phyloP scores from a whole-genome alignment of 257 asterid genomes.

The Solanum etuberosum region DNA sequence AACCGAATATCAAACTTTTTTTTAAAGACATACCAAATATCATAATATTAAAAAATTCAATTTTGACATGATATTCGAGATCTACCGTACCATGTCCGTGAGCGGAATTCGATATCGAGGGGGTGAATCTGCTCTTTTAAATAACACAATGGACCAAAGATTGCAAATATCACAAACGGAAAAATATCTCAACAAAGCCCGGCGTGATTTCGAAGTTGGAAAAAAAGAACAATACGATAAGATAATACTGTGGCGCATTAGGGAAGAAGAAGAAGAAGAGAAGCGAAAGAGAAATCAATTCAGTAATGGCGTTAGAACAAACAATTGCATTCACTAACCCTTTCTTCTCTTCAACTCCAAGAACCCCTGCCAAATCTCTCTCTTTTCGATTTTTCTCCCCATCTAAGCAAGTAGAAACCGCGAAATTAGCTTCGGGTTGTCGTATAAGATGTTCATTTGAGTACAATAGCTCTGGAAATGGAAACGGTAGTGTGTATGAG shows the following conservation, averaged over 20 bases:
- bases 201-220: neutral
- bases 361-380: neutral
- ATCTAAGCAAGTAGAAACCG: neutral
- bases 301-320: conserved; percentile 9
- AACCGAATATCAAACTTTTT: too few species aligned
- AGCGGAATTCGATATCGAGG: neutral
- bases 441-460: conserved; percentile 22
- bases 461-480: neutral
- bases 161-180: neutral
- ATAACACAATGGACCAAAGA: neutral
- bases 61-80: too few species aligned
- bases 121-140: neutral
- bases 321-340: neutral
- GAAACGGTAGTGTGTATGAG: neutral
- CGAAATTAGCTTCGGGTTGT: neutral
- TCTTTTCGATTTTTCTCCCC: neutral
- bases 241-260: neutral
- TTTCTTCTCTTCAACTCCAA: neutral
- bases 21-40: rapidly evolving
- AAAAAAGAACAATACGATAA: neutral
- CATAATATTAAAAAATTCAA: too few species aligned
- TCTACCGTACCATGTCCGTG: neutral
- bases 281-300: neutral
- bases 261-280: neutral
- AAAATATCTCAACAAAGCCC: neutral